Base-by-base conservation (phyloP, 2,329 filamentous ascomycete species). In the Alternaria arborescens region DNA sequence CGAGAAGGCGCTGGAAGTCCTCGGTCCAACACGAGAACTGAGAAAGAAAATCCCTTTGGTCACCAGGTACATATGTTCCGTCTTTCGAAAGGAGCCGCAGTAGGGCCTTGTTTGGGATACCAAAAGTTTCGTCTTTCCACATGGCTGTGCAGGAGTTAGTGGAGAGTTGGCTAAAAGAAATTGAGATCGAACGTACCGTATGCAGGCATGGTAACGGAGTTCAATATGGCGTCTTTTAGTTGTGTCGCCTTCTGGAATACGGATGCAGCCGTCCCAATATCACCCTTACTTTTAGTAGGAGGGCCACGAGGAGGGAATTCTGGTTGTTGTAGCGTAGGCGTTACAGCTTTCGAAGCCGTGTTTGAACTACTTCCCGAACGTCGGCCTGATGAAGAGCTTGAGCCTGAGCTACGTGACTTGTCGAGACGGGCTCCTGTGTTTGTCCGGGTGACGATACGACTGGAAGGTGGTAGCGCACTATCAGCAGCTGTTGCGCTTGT, bases 61-160 rank as follows among this genome's bases (percentile, higher is more conserved):
- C 75, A 18, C 69, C 67, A n/a, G 72, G 56, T 3, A 73, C 71
- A 42, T 78, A 77, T 26, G 76, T 71, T 3, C 64, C 75, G n/a
- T 79, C 76, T 42, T 80, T 77, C 1, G 77, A 75, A 32, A 80
- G 65, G 3, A 83, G 68, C 50, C 77, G 75, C 18, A 84, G 71
- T 44, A 82, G 86, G 4, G 90, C 89, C 67, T 85, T 86, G 71
- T 94, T 94, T 4, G 91, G 89, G 43, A 93, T 88, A 0, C 87
- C 88, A 47, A 93, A 88, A 48, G 87, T 90, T 54, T 90, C 87
- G 66, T 94, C 91, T 71, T 89, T 90, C 91, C 91, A 94, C 88
- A 93, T 91, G 24, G 90, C 74, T 73, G 34, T n/a, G 4, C 11
- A 28, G 52, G 22, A n/a, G 20, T 60, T 7, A 52, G 44, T 34